Conservation (phyloP, 1,139 yeast genomes). For the Blastobotrys elegans region DNA sequence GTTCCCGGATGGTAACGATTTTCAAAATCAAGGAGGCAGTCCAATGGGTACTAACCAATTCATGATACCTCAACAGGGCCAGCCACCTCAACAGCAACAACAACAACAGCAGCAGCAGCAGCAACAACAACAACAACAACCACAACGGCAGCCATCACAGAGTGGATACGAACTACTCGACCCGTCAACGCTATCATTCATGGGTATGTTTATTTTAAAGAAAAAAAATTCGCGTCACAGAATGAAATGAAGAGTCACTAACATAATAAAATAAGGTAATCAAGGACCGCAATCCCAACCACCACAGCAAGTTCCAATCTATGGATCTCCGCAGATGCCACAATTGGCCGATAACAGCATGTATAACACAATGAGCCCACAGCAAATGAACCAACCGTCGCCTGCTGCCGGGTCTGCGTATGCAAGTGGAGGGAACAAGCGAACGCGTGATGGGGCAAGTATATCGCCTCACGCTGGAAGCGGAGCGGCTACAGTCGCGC, state of each 20-base stretch:
- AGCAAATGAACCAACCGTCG: conserved; percentile 11
- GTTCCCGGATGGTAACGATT: conserved; percentile 12
- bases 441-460: conserved; percentile 17
- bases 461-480: conserved; percentile 23
- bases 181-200: conserved; percentile 12
- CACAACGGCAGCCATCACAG: not conserved
- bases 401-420: not conserved
- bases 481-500: conserved; percentile 20
- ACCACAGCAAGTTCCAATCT: conserved; percentile 15
- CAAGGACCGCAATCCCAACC: conserved; percentile 9
- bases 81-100: conserved; percentile 4
- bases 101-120: conserved; percentile 6
- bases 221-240: not conserved
- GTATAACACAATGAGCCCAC: conserved; percentile 18
- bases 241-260: not conserved
- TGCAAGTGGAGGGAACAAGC: too few species aligned
- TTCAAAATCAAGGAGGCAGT: conserved; percentile 1
- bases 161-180: conserved; percentile 10
- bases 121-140: conserved; percentile 6
- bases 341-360: conserved; percentile 3
- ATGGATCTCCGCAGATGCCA: conserved; percentile 1
- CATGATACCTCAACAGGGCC: conserved; percentile 7
- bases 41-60: conserved; percentile 5
- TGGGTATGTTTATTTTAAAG: conserved; percentile 13
- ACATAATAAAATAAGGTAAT: not conserved